Conservation (phyloP, 2,329 filamentous ascomycete genomes). For the Fonsecaea pugnacius region DNA sequence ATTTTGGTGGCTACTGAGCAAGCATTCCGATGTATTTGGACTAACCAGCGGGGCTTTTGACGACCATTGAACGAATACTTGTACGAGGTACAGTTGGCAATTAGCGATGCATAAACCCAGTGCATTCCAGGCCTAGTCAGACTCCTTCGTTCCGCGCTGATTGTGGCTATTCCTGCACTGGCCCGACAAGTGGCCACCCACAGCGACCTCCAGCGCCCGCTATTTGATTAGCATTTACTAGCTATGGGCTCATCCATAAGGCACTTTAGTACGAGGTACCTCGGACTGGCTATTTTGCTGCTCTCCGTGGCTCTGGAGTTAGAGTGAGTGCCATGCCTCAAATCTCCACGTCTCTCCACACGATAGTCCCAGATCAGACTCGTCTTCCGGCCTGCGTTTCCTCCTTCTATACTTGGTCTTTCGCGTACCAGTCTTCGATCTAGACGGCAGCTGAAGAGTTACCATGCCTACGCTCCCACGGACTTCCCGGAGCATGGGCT, state of each 20-base stretch:
- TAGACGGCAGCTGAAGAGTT: neutral
- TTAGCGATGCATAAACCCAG: neutral
- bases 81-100: neutral
- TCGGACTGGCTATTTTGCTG: neutral
- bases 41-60: too few species aligned
- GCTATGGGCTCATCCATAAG: too few species aligned
- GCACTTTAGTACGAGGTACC: too few species aligned
- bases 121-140: conserved; percentile 36
- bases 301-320: neutral
- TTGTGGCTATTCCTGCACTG: conserved; percentile 39
- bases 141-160: conserved; percentile 38
- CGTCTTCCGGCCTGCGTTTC: neutral
- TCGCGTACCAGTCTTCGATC: neutral
- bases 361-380: neutral
- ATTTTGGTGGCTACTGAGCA: too few species aligned
- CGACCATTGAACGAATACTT: too few species aligned
- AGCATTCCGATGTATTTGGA: too few species aligned
- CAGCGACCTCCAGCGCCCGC: neutral
- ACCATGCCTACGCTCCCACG: neutral
- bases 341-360: neutral
- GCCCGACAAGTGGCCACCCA: neutral
- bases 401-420: neutral
- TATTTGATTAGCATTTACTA: too few species aligned
- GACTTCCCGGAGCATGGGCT: conserved; percentile 7
- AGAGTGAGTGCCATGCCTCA: neutral